These are phyloP conservation scores for Cucumis hystrix DNA, from an alignment of 306 rosid species.

Conservation along the genomic window DNA sequence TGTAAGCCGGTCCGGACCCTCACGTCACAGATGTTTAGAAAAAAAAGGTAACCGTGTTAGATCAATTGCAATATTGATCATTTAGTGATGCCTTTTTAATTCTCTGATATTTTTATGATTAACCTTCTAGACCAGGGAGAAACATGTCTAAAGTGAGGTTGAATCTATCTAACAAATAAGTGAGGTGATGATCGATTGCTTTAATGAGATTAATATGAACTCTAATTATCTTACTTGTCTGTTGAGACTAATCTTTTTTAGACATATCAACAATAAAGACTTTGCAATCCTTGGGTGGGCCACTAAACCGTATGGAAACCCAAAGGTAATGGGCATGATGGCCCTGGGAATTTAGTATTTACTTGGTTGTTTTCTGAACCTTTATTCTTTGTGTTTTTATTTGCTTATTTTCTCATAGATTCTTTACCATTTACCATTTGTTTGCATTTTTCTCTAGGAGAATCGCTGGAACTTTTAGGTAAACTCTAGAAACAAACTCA, in stretches of 20 bases:
- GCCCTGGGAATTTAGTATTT: background rate
- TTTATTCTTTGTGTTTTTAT: background rate
- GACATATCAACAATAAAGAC: background rate
- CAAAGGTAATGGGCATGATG: background rate
- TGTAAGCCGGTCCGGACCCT: no score
- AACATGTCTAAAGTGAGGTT: conserved; percentile 3
- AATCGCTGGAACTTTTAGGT: background rate
- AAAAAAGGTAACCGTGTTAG: background rate
- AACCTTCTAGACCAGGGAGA: background rate
- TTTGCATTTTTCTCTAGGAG: background rate
- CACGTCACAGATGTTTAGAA: no score
- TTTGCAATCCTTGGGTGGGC: background rate
- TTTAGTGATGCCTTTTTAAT: background rate
- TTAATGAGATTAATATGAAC: background rate
- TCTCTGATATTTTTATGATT: background rate
- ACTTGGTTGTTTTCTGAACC: background rate
- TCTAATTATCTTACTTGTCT: background rate
- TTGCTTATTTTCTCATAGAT: background rate
- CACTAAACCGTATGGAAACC: background rate
- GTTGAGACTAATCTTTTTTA: background rate
- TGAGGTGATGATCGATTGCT: background rate
- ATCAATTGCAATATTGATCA: background rate
- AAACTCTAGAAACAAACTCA: background rate
- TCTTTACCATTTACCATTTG: background rate
- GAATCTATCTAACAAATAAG: background rate